Percentiles rank a stretch among this genome's conserved stretches.
These are phyloP conservation scores for Aphanocladium album DNA, from an alignment of 2,329 filamentous ascomycete species.

Conservation along the genomic window DNA sequence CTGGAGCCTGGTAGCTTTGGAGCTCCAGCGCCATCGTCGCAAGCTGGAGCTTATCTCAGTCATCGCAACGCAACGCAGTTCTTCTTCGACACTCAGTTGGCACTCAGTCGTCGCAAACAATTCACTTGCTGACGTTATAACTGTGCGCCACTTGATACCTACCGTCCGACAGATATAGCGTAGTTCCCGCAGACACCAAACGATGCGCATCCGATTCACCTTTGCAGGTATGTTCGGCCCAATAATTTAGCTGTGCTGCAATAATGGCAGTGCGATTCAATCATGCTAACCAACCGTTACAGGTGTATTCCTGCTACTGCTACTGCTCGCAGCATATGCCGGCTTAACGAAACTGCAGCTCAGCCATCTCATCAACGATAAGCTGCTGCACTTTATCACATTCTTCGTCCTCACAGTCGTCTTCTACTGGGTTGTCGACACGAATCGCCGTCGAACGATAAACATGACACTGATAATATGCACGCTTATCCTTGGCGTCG, in stretches of 20 bases:
- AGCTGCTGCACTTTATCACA: constrained; percentile 77
- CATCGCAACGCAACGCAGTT: not conserved
- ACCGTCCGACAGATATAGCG: too few species aligned
- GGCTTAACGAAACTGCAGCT: constrained; percentile 65
- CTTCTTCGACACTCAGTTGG: not conserved
- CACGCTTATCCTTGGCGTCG: constrained; percentile 65
- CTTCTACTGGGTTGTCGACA: constrained; percentile 98
- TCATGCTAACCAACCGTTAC: constrained; percentile 17
- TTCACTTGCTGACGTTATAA: too few species aligned
- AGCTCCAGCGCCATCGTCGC: not conserved
- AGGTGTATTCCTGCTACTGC: constrained; percentile 66
- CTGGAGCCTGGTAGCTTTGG: not conserved
- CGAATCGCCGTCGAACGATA: constrained; percentile 74
- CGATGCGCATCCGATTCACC: constrained; percentile 80
- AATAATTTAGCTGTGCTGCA: not conserved
- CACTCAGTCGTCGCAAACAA: not conserved
- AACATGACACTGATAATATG: constrained; percentile 79
- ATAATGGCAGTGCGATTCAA: not conserved
- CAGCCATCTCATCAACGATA: constrained; percentile 69
- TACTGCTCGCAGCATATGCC: constrained; percentile 71
- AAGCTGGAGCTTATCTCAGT: not conserved
- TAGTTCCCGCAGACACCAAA: not conserved
- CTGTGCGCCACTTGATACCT: too few species aligned
- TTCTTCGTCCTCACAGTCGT: constrained; percentile 83
- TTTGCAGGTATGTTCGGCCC: constrained; percentile 66